Conservation (phyloP, 306 rosid species). For the Rosa chinensis region DNA sequence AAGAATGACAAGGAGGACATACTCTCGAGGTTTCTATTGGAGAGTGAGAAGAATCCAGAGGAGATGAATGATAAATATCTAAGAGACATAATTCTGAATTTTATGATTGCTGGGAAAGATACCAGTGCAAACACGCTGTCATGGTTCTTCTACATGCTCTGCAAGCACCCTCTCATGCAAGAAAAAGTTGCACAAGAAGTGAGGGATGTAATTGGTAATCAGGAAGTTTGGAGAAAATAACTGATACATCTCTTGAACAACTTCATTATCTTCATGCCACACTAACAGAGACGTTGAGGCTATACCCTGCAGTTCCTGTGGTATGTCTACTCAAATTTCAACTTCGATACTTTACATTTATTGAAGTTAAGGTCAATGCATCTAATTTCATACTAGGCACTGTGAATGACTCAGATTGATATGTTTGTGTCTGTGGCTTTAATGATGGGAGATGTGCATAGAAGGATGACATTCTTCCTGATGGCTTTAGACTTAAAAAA, state of each 20-base stretch:
- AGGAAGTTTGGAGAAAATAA: conserved; percentile 36
- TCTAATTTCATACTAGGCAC: not conserved
- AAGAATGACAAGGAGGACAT: conserved; percentile 69
- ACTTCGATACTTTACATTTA: not conserved
- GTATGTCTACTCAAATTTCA: conserved; percentile 26
- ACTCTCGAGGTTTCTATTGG: conserved; percentile 74
- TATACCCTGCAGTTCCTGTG: conserved; percentile 70
- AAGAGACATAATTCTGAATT: conserved; percentile 64
- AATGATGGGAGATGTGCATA: conserved; percentile 36
- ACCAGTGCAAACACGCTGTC: conserved; percentile 65
- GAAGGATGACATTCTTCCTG: conserved; percentile 60
- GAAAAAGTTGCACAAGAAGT: conserved; percentile 67
- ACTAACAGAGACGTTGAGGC: conserved; percentile 73
- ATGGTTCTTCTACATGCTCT: conserved; percentile 77
- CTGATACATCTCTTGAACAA: conserved; percentile 53
- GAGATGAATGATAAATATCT: conserved; percentile 56
- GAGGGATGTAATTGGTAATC: conserved; percentile 37
- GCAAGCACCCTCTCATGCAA: conserved; percentile 70
- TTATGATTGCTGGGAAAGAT: conserved; percentile 80
- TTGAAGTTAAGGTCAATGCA: not conserved
- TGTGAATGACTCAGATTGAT: not conserved
- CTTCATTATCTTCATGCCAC: conserved; percentile 91
- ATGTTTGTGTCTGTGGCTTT: not conserved
- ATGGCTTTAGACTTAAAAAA: conserved; percentile 54
- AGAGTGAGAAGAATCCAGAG: conserved; percentile 55